Evolutionary conservation across 768 basidiomycete genomes (phyloP).

Genomic region (Pleurotus salmoneostramineus): DNA sequence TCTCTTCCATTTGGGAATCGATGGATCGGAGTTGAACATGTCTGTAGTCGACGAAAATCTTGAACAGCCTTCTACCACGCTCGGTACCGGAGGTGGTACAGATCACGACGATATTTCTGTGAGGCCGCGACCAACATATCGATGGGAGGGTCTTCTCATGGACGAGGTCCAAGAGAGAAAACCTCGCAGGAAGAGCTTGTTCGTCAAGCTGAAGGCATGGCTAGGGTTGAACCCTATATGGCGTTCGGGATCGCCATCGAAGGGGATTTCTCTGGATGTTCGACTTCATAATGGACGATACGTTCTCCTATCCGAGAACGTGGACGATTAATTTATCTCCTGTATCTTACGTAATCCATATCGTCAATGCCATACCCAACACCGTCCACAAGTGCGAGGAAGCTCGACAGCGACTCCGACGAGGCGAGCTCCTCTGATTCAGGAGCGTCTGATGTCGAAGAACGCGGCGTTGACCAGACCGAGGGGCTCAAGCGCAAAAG

Average conservation of each 20-base stretch:
- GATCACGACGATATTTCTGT: conserved; percentile 64
- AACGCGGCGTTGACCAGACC: neutral
- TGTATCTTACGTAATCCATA: too few species aligned
- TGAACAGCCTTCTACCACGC: conserved; percentile 44
- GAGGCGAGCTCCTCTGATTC: conserved; percentile 25
- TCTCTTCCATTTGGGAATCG: conserved; percentile 57
- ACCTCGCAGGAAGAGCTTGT: conserved; percentile 21
- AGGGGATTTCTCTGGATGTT: conserved; percentile 61
- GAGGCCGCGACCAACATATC: conserved; percentile 55
- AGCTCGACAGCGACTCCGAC: conserved; percentile 33
- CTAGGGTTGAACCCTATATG: conserved; percentile 64
- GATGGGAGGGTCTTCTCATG: conserved; percentile 66
- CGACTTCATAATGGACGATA: conserved; percentile 53
- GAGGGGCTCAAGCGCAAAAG: conserved; percentile 15
- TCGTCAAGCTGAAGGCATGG: conserved; percentile 63
- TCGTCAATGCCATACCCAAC: too few species aligned
- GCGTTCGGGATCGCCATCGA: conserved; percentile 45
- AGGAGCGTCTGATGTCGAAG: conserved; percentile 17
- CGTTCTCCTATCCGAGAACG: conserved; percentile 32
- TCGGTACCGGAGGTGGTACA: conserved; percentile 69
- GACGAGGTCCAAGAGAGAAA: conserved; percentile 40
- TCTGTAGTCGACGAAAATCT: conserved; percentile 56
- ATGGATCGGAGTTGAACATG: conserved; percentile 53
- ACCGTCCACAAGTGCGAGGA: conserved; percentile 23
- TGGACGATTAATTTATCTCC: too few species aligned